These are phyloP conservation scores for Platismatia glauca DNA, from an alignment of 495 filamentous ascomycete species.

Conservation along the genomic window DNA sequence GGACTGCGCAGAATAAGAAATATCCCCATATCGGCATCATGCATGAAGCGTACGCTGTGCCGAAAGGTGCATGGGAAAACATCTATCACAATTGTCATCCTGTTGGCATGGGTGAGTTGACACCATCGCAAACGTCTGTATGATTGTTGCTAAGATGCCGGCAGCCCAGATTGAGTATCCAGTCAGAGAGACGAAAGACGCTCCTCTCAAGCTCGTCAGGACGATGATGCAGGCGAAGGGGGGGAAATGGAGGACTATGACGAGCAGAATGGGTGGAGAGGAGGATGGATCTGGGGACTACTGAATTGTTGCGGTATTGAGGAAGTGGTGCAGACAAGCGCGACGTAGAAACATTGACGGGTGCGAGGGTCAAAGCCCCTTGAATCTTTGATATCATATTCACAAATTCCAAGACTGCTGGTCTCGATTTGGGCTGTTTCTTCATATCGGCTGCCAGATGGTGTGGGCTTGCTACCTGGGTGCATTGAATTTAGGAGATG, in stretches of 20 bases:
- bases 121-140: too few species aligned
- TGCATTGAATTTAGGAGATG: too few species aligned
- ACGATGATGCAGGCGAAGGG: conserved; percentile 17
- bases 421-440: too few species aligned
- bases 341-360: neutral
- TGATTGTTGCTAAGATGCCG: neutral
- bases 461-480: too few species aligned
- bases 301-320: neutral
- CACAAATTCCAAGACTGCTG: too few species aligned
- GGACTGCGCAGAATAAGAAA: conserved; percentile 27
- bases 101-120: conserved; percentile 22
- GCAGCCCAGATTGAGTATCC: conserved; percentile 8
- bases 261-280: conserved; percentile 17
- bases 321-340: neutral
- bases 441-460: too few species aligned
- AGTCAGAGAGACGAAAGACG: neutral
- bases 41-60: conserved; percentile 42
- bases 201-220: conserved; percentile 1
- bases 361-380: neutral
- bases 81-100: conserved; percentile 33
- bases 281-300: conserved; percentile 1
- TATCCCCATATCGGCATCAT: conserved; percentile 38
- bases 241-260: conserved; percentile 17
- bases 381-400: neutral
- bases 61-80: conserved; percentile 36